phyloP scores from a whole-genome alignment of 2,329 filamentous ascomycete genomes.

The Helminthosporium solani region DNA sequence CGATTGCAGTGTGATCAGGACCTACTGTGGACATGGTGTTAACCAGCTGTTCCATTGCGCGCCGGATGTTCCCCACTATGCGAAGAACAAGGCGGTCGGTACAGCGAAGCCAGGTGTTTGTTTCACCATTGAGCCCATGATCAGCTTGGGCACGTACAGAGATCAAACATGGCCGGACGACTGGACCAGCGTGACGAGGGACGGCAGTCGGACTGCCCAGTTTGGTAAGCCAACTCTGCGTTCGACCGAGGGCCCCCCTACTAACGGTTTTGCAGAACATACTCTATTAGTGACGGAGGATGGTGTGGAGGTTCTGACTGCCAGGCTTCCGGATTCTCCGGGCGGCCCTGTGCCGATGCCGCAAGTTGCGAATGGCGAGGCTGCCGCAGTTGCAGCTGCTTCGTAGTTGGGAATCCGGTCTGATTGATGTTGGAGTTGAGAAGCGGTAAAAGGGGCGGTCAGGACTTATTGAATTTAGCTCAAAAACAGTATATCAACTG shows the following conservation, averaged over 20 bases:
- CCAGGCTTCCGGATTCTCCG: slow-evolving; percentile 69
- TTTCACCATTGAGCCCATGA: slow-evolving; percentile 99
- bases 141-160: slow-evolving; percentile 83
- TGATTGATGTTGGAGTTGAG: no score
- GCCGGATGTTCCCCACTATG: slow-evolving; percentile 95
- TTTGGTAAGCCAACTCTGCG: slow-evolving; percentile 65
- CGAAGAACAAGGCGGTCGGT: slow-evolving; percentile 96
- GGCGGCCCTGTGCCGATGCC: slow-evolving; percentile 70
- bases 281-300: slow-evolving; percentile 80
- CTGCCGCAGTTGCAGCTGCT: slow-evolving; percentile 8
- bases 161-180: slow-evolving; percentile 98
- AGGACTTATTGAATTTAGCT: not conserved
- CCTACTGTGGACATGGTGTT: slow-evolving; percentile 95
- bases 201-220: slow-evolving; percentile 87
- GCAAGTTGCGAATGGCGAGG: slow-evolving; percentile 25
- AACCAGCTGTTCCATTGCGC: slow-evolving; percentile 91
- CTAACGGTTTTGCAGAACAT: slow-evolving; percentile 60
- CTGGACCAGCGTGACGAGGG: slow-evolving; percentile 93
- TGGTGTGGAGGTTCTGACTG: slow-evolving; percentile 79
- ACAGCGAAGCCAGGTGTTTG: slow-evolving; percentile 95
- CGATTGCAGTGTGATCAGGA: slow-evolving; percentile 87
- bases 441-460: no score
- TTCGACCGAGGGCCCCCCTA: not conserved
- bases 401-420: no score
- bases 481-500: not conserved